phyloP scores from a whole-genome alignment of 2,329 filamentous ascomycete species.

The Fusarium musae region DNA sequence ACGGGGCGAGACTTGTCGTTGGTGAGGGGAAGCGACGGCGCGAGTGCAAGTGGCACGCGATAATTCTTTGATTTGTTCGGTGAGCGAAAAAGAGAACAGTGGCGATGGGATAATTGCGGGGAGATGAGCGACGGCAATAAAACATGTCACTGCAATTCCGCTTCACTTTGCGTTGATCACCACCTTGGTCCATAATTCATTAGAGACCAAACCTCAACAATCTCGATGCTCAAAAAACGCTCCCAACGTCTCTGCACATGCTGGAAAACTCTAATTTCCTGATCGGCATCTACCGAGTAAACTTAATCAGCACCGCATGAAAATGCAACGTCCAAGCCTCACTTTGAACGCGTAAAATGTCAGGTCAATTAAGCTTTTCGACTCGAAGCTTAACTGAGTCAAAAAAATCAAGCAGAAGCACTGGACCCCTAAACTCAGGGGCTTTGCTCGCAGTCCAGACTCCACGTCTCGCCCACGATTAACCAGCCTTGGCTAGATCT shows the following conservation, averaged over 20 bases:
- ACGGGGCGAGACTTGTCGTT: neutral
- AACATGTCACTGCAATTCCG: neutral
- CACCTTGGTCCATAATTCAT: constrained; percentile 10
- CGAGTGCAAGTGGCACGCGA: neutral
- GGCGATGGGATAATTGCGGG: neutral
- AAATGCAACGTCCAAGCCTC: neutral
- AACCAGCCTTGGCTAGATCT: neutral
- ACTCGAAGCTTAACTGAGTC: neutral
- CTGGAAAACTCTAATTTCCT: neutral
- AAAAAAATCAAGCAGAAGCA: neutral
- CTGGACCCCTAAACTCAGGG: constrained; percentile 11
- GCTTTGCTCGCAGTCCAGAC: neutral
- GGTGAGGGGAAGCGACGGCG: neutral
- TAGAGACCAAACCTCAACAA: neutral
- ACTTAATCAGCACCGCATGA: neutral
- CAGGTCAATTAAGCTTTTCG: neutral
- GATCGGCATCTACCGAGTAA: neutral
- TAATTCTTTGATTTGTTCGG: neutral
- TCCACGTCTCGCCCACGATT: neutral
- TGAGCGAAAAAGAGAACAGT: neutral
- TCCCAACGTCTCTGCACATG: neutral
- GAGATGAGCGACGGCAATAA: neutral
- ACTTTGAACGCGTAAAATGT: neutral
- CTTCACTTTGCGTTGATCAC: neutral
- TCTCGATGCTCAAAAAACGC: neutral